Evolutionary conservation across 306 rosid genomes (phyloP), one percentile per base, ranked within the genome.

Genomic region (Gastrolobium bilobum): DNA sequence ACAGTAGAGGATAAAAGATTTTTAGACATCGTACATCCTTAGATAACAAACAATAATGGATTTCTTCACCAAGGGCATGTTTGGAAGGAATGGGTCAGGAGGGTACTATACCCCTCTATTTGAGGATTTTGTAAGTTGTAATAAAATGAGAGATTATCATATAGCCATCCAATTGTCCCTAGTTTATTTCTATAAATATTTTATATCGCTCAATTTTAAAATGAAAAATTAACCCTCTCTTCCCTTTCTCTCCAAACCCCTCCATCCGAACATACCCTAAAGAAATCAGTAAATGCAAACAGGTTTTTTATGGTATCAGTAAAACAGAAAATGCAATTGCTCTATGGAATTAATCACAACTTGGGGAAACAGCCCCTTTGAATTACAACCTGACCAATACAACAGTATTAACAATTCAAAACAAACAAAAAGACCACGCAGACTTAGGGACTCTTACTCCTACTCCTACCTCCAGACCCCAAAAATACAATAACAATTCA

Each of bases 1-100:
- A 84, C 84, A 89, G 50, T 44, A 82, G 51, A 52, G 34, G 63
- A 76, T 47, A 37, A 68, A 68, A 38, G 10, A 73, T 57, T 30
- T 44, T 81, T 7, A 72, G 44, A 7, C 48, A 77, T 5, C 30
- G 47, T 30, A 58, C 26, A 58, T 30, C 44, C 11, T 35, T 30
- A 65, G 43, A 73, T 73, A 73, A 51, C 29, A 81, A 43, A 33
- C n/a, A 67, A 68, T 1, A 59, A 75, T 38, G 15, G 20, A 30
- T 75, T 46, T 38, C 31, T 48, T 68, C 66, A 37, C 67, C n/a
- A 11, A 65, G 53, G 38, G n/a, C 13, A 65, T 38, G 10, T 26
- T 63, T 43, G 40, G 31, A 62, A 53, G 14, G 64, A 6, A 39
- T 30, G 8, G 75, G 46, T 7, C 37, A 20, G 13, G 35, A 15